A percentile compares a stretch with the other conserved stretches of the same genome.
Conservation (phyloP, 176 grass and related monocot species). For the Aechmea fasciata region DNA sequence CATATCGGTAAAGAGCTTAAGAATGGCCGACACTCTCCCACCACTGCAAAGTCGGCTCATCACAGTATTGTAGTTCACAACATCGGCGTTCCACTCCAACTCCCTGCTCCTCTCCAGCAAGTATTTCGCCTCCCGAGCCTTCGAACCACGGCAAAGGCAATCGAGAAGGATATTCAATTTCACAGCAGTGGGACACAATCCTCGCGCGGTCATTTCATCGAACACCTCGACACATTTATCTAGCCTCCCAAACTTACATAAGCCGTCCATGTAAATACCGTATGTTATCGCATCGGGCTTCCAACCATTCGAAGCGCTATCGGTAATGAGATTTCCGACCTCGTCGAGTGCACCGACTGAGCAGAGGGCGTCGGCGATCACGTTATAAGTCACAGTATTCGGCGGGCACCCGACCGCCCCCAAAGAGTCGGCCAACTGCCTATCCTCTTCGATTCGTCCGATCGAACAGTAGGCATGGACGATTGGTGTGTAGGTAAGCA, state of each 20-base stretch:
- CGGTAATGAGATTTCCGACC: slow-evolving; percentile 45
- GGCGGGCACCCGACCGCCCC: slow-evolving; percentile 35
- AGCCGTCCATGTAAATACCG: slow-evolving; percentile 65
- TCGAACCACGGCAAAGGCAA: slow-evolving; percentile 47
- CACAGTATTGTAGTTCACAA: slow-evolving; percentile 88
- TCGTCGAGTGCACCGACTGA: slow-evolving; percentile 48
- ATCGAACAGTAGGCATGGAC: slow-evolving; percentile 50
- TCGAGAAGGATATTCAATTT: slow-evolving; percentile 93
- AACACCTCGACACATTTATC: slow-evolving; percentile 48
- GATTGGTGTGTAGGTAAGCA: slow-evolving; percentile 67
- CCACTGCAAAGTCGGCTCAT: slow-evolving; percentile 70
- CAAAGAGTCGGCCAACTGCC: slow-evolving; percentile 52
- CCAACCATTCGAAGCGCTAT: slow-evolving; percentile 48
- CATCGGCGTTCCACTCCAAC: slow-evolving; percentile 46
- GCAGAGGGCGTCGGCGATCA: slow-evolving; percentile 60
- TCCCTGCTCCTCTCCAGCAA: slow-evolving; percentile 61
- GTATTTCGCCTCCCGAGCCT: slow-evolving; percentile 37
- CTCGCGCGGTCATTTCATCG: slow-evolving; percentile 47
- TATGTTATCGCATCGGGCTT: slow-evolving; percentile 72
- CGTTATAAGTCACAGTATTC: slow-evolving; percentile 66
- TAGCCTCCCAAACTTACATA: slow-evolving; percentile 55
- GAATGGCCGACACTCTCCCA: slow-evolving; percentile 38
- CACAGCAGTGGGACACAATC: slow-evolving; percentile 53
- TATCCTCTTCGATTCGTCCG: slow-evolving; percentile 48
- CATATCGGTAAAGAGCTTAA: slow-evolving; percentile 76